Conservation (phyloP, 805 yeast species). For the Myxozyma sirexii region DNA sequence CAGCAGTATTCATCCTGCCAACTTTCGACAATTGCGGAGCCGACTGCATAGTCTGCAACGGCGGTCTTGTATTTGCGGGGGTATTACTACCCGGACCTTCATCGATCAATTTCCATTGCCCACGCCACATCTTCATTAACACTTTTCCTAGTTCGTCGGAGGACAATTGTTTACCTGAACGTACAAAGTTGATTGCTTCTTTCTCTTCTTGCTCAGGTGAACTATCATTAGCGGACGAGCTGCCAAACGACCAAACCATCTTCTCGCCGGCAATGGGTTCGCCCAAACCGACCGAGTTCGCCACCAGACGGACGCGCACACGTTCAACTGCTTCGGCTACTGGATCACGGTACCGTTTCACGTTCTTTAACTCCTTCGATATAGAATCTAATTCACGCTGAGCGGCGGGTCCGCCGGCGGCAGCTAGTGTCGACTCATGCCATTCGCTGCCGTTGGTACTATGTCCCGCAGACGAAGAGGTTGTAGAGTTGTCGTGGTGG, state of each 20-base stretch:
- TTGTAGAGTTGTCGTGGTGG: background rate
- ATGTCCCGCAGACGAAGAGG: background rate
- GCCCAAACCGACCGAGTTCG: background rate
- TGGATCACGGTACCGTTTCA: conserved; percentile 32
- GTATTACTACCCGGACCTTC: background rate
- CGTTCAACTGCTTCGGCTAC: conserved; percentile 27
- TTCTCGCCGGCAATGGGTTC: conserved; percentile 1
- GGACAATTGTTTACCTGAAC: background rate
- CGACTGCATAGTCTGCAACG: background rate
- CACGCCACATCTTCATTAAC: conserved; percentile 26
- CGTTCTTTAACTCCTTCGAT: conserved; percentile 32
- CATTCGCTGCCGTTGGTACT: background rate
- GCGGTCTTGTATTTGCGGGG: background rate
- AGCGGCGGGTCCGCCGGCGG: conserved; percentile 24
- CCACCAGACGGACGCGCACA: conserved; percentile 18
- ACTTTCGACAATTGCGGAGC: background rate
- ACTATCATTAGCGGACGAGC: background rate
- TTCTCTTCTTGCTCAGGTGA: background rate
- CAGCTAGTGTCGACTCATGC: conserved; percentile 5
- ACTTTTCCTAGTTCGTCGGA: conserved; percentile 12
- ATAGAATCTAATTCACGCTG: conserved; percentile 24
- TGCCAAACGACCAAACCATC: conserved; percentile 15
- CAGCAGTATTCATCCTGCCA: background rate
- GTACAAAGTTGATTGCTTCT: conserved; percentile 2
- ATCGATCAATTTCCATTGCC: conserved; percentile 30